Conservation (phyloP, 179 eudicot genomes). For the Beta lomatogona region DNA sequence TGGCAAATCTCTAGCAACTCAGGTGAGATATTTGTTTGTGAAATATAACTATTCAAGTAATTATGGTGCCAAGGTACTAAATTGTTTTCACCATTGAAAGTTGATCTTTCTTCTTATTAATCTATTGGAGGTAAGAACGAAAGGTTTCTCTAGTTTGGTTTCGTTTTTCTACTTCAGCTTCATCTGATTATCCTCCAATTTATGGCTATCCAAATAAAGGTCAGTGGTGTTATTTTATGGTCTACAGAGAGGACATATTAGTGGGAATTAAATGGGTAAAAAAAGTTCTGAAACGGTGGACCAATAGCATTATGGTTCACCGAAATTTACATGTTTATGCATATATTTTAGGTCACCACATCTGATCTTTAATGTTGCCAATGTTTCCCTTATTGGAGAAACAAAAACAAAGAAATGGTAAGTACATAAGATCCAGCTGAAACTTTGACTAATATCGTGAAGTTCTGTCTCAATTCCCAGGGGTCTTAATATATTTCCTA, state of each 20-base stretch:
- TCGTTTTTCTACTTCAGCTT: neutral
- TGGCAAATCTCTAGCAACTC: slow-evolving; percentile 73
- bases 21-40: slow-evolving; percentile 47
- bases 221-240: neutral
- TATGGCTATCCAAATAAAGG: slow-evolving; percentile 1
- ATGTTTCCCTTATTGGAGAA: neutral
- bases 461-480: neutral
- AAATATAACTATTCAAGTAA: neutral
- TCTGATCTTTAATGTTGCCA: neutral
- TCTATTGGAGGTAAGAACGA: neutral
- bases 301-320: neutral
- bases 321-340: neutral
- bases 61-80: neutral
- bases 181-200: neutral
- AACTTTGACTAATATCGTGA: neutral
- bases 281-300: neutral
- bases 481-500: neutral
- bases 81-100: neutral
- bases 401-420: neutral
- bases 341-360: neutral
- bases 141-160: neutral
- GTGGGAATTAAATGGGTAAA: neutral
- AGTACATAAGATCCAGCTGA: neutral
- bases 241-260: neutral
- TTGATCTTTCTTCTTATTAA: slow-evolving; percentile 3